Conservation (phyloP, 2,329 filamentous ascomycete genomes). For the Ceratocystis lukuohia region DNA sequence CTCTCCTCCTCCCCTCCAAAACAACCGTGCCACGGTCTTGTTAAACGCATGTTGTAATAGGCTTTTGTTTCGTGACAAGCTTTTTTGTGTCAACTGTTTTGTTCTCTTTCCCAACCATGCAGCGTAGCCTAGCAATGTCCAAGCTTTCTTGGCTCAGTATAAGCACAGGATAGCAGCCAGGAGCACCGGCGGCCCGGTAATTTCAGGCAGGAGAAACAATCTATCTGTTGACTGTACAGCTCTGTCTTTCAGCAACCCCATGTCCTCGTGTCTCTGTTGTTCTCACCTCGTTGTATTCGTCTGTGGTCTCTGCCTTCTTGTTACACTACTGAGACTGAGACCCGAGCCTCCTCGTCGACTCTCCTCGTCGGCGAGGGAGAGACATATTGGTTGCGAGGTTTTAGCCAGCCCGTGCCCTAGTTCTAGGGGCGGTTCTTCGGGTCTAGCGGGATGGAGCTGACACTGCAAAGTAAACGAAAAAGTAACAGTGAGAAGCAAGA, state of each 20-base stretch:
- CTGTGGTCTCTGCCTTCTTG: neutral
- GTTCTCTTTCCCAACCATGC: neutral
- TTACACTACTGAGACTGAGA: conserved; percentile 3
- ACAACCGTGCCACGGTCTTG: neutral
- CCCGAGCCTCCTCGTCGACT: no score
- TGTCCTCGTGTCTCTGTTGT: neutral
- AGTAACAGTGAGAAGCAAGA: neutral
- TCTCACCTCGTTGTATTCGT: neutral
- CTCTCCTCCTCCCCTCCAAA: neutral
- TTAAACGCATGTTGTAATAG: conserved; percentile 4
- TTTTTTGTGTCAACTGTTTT: neutral
- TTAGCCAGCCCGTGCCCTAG: neutral
- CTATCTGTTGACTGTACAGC: no score
- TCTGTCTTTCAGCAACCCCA: neutral
- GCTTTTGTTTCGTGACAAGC: conserved; percentile 6
- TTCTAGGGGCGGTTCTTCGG: neutral
- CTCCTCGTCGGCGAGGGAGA: neutral
- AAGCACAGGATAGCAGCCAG: neutral
- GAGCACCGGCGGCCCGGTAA: neutral
- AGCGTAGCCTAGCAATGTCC: neutral
- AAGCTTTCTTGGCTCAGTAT: neutral
- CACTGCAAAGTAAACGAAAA: neutral
- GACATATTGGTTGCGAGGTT: neutral
- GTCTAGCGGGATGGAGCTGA: neutral
- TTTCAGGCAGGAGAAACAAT: no score